Evolutionary conservation across 345 rosid species (phyloP).

Genomic region (Sisymbrium irio): DNA sequence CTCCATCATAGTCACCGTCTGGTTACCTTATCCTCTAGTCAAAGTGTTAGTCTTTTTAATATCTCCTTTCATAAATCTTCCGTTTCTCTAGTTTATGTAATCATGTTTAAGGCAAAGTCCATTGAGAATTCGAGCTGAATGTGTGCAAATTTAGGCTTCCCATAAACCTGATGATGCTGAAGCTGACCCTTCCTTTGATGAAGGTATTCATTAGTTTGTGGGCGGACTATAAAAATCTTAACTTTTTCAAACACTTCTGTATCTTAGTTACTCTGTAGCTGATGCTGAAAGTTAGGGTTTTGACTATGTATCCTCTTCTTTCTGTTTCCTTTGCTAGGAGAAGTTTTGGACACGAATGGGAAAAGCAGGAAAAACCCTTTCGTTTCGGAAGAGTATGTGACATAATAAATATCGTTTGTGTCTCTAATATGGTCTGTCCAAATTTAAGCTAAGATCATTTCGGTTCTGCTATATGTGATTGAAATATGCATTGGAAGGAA

Average conservation of each 20-base stretch:
- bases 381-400: slow-evolving; percentile 35
- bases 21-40: background rate
- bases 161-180: slow-evolving; percentile 9
- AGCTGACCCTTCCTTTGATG: background rate
- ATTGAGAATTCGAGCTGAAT: background rate
- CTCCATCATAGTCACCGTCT: background rate
- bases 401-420: too few species aligned
- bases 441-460: slow-evolving; percentile 10
- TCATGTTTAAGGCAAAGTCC: background rate
- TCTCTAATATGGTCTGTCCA: too few species aligned
- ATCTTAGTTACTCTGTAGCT: background rate
- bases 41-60: background rate
- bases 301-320: background rate
- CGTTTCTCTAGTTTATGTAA: background rate
- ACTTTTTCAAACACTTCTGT: background rate
- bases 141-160: slow-evolving; percentile 21
- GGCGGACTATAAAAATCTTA: background rate
- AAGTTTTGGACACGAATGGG: slow-evolving; percentile 21
- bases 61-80: background rate
- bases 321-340: background rate
- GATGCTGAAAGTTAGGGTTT: background rate
- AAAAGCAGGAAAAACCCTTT: slow-evolving; percentile 12
- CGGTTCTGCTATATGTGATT: background rate
- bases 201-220: slow-evolving; percentile 19
- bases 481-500: slow-evolving; percentile 12